A percentile compares a stretch with the other conserved stretches of the same genome.
Conservation (phyloP, 257 asterid species). For the Solanum sitiens region DNA sequence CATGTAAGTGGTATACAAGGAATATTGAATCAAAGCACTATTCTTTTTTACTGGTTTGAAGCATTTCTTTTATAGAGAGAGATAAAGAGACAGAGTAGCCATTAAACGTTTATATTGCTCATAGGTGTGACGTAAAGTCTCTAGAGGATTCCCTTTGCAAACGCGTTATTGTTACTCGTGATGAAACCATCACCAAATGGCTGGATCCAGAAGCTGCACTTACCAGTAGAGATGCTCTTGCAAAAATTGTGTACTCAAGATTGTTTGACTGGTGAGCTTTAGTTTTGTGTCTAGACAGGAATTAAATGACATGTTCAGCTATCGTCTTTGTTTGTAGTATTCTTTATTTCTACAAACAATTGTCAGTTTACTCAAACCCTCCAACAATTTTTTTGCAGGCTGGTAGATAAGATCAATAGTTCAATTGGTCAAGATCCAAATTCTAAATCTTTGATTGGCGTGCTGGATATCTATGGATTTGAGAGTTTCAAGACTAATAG, state of each 20-base stretch:
- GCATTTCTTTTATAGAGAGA: not conserved
- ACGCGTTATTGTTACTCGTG: conserved; percentile 96
- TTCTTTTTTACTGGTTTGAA: not conserved
- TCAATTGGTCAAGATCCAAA: conserved; percentile 43
- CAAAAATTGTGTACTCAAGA: conserved; percentile 86
- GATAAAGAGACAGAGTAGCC: not conserved
- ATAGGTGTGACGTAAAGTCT: conserved; percentile 89
- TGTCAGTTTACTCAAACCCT: not conserved
- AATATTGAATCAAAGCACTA: not conserved
- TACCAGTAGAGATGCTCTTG: conserved; percentile 91
- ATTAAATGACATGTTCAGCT: not conserved
- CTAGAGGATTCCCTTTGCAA: conserved; percentile 92
- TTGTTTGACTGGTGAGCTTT: conserved; percentile 83
- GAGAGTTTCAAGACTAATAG: conserved; percentile 62
- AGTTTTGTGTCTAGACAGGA: not conserved
- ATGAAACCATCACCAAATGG: conserved; percentile 83
- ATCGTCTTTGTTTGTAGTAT: not conserved
- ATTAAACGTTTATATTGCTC: conserved; percentile 5
- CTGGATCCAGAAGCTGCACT: conserved; percentile 92
- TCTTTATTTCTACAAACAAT: not conserved
- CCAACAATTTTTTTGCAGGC: conserved; percentile 21
- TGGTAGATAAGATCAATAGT: conserved; percentile 36
- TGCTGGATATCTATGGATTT: conserved; percentile 48
- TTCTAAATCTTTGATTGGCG: conserved; percentile 37
- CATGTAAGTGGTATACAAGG: conserved; percentile 38